These are phyloP conservation scores for Pleurotus cornucopiae DNA, from an alignment of 768 basidiomycete genomes.

Conservation along the genomic window DNA sequence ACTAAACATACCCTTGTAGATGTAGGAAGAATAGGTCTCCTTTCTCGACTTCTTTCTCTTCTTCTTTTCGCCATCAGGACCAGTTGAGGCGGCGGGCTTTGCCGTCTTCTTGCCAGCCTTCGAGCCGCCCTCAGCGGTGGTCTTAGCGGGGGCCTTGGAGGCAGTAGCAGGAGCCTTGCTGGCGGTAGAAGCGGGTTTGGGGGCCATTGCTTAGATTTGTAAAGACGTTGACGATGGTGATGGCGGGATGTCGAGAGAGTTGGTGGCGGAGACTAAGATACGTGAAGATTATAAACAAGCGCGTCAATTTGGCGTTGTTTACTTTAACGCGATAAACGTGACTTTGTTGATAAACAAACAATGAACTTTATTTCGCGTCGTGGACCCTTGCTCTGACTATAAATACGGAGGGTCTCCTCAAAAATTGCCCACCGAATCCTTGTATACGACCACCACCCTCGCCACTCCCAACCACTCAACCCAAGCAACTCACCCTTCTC, in stretches of 20 bases:
- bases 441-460: constrained; percentile 11
- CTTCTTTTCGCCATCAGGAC: constrained; percentile 78
- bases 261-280: constrained; percentile 31
- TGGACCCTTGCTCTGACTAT: constrained; percentile 13
- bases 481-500: constrained; percentile 1
- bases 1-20: constrained; percentile 73
- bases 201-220: constrained; percentile 52
- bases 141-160: constrained; percentile 72
- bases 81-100: constrained; percentile 29
- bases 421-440: constrained; percentile 1
- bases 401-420: constrained; percentile 17
- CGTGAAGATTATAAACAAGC: constrained; percentile 36
- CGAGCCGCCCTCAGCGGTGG: constrained; percentile 41
- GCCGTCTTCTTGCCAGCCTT: constrained; percentile 82
- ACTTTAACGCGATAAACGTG: constrained; percentile 32
- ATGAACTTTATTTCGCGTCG: not conserved
- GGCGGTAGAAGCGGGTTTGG: constrained; percentile 79
- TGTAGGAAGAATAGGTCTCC: constrained; percentile 93
- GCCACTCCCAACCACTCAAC: constrained; percentile 8
- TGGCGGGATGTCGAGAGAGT: constrained; percentile 11
- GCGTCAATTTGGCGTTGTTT: constrained; percentile 47
- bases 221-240: constrained; percentile 11
- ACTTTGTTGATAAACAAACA: constrained; percentile 24
- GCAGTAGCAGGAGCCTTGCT: constrained; percentile 68
- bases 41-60: constrained; percentile 84